Base-by-base conservation (phyloP, 1,284 basidiomycete species). In the Inonotus hispidus region DNA sequence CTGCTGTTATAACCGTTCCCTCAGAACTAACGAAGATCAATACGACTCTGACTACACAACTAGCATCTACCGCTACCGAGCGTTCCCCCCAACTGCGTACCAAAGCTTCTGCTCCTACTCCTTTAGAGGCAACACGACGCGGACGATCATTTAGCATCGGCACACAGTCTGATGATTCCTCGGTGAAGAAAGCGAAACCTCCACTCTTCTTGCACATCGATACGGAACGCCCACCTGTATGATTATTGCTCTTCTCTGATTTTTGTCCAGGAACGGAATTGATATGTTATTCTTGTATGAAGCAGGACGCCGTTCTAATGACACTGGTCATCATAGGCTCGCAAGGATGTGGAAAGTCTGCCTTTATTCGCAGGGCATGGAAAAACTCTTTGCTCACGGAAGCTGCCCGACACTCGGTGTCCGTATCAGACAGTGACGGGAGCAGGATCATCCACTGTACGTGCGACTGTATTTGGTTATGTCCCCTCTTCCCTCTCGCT, bases 271-370 rank as follows among this genome's bases (percentile, higher is more conserved):
- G 38, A 21, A 5, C 16, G 5, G 49, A 21, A 45, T 41, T 27
- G 29, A 58, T 35, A 16, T 21, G 32, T 35, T 14, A 23, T 16
- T 39, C 21, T 25, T 52, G 37, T 38, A 27, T 53, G 11, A 29
- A 62, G 61, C 58, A 55, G 45, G 61, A 62, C 39, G 46, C 53
- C 16, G 55, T 62, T 14, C 29, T 35, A 14, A 69, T 88, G 55
- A 82, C 82, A 4, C 71, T 92, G 21, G 81, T 82, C 46, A 82
- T 92, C 32, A 78, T 90, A 38, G 89, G 89, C 19, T 78, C 80
- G 7, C 72, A 77, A 59, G 81, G 83, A 27, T 90, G 87, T 66
- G 90, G 89, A 60, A 92, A 92, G 72, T 85, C 87, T 0, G 78
- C 81, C 3, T 79, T 86, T 55, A 85, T 92, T 60, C 77, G 77